Percentiles rank a stretch among this genome's conserved stretches.
These are phyloP conservation scores for Nakataea oryzae DNA, from an alignment of 2,329 filamentous ascomycete species.

Conservation along the genomic window DNA sequence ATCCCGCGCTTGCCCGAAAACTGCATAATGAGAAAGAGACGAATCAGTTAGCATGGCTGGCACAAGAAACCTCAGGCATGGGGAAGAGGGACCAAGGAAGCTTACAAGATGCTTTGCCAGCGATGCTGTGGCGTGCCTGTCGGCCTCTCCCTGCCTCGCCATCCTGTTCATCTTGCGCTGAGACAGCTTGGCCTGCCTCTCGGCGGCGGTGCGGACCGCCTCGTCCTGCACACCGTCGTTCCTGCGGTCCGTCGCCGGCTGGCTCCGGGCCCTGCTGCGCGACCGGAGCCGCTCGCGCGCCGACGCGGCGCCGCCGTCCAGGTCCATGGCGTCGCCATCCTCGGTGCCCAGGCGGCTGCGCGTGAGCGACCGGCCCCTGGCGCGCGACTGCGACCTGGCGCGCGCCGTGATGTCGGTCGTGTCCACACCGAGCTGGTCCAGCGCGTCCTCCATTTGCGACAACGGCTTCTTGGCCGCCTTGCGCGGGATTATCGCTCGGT, in stretches of 20 bases:
- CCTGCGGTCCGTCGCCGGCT: conserved; percentile 54
- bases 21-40: conserved; percentile 28
- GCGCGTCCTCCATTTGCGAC: conserved; percentile 75
- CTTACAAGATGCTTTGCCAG: conserved; percentile 85
- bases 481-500: conserved; percentile 85
- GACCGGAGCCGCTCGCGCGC: conserved; percentile 51
- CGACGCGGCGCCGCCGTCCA: conserved; percentile 39
- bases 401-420: conserved; percentile 64
- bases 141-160: conserved; percentile 92
- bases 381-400: conserved; percentile 48
- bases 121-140: conserved; percentile 75
- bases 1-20: conserved; percentile 86
- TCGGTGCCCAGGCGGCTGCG: conserved; percentile 52
- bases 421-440: conserved; percentile 80
- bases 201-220: conserved; percentile 62
- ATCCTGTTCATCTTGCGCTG: conserved; percentile 99
- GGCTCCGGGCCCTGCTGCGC: conserved; percentile 59
- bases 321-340: conserved; percentile 67
- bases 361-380: conserved; percentile 60
- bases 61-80: background rate
- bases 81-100: conserved; percentile 13
- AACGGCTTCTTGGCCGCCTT: conserved; percentile 71
- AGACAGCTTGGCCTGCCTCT: conserved; percentile 75
- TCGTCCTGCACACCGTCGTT: conserved; percentile 69
- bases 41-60: background rate